Evolutionary conservation across 345 rosid species (phyloP).

Genomic region (Capsella bursapastoris): DNA sequence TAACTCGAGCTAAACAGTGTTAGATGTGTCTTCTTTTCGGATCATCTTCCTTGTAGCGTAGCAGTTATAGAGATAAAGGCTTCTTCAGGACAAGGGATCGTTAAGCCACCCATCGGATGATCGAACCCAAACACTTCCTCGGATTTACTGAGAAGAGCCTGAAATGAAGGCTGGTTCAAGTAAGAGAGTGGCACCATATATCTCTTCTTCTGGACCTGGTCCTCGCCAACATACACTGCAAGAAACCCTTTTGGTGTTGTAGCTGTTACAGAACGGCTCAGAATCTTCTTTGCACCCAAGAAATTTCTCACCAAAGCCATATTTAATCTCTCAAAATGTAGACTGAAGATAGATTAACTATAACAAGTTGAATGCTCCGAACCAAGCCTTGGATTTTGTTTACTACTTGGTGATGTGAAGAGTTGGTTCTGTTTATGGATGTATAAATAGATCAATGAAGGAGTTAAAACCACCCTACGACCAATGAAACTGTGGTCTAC

Average conservation of each 20-base stretch:
- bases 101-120: slow-evolving; percentile 57
- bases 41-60: slow-evolving; percentile 24
- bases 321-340: not conserved
- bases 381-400: slow-evolving; percentile 4
- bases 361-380: not conserved
- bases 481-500: slow-evolving; percentile 12
- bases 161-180: slow-evolving; percentile 50
- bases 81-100: slow-evolving; percentile 55
- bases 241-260: slow-evolving; percentile 45
- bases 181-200: slow-evolving; percentile 54
- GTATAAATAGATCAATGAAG: slow-evolving; percentile 24
- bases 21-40: not conserved
- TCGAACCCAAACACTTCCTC: slow-evolving; percentile 56
- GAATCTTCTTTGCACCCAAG: slow-evolving; percentile 15
- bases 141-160: slow-evolving; percentile 46
- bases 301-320: slow-evolving; percentile 6
- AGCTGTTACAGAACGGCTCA: slow-evolving; percentile 39
- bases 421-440: not conserved
- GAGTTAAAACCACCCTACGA: slow-evolving; percentile 13
- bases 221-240: slow-evolving; percentile 57
- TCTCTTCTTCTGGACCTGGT: slow-evolving; percentile 43
- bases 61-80: slow-evolving; percentile 47
- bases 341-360: not conserved
- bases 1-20: not conserved
- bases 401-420: slow-evolving; percentile 33